Conservation (phyloP, 1,139 yeast genomes). For the Candida glucosophila region DNA sequence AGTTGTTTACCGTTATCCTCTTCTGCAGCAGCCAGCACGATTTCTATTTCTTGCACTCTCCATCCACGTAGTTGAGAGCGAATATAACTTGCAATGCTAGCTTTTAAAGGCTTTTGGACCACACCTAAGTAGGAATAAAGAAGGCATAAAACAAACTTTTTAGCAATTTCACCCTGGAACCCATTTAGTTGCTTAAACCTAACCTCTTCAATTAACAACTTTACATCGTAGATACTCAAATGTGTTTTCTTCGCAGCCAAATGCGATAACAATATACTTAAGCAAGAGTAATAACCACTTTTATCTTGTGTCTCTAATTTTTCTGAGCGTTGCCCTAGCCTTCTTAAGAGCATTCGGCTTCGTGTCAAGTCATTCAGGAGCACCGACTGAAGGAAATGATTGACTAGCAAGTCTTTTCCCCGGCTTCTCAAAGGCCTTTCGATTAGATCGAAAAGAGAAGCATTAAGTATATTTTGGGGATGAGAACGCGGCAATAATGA, state of each 20-base stretch:
- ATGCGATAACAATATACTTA: slow-evolving; percentile 7
- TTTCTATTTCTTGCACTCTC: no score
- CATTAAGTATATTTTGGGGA: slow-evolving; percentile 3
- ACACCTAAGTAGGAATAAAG: slow-evolving; percentile 2
- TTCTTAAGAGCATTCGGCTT: slow-evolving; percentile 3
- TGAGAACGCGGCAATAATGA: slow-evolving; percentile 3
- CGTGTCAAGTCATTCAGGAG: slow-evolving; percentile 3
- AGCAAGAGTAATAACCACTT: slow-evolving; percentile 10
- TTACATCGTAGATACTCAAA: slow-evolving; percentile 8
- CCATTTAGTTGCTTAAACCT: slow-evolving; percentile 1
- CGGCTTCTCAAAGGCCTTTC: no score
- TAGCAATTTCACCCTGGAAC: slow-evolving; percentile 2
- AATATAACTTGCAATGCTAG: slow-evolving; percentile 4
- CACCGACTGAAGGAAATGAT: slow-evolving; percentile 4
- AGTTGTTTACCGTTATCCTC: no score
- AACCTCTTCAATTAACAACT: slow-evolving; percentile 8
- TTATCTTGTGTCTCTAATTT: slow-evolving; percentile 2
- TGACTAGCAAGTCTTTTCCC: no score
- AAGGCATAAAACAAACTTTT: slow-evolving; percentile 2
- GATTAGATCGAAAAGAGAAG: no score
- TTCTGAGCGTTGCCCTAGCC: no score
- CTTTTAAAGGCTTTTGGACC: slow-evolving; percentile 1
- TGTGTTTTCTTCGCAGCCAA: slow-evolving; percentile 3
- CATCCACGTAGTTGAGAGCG: slow-evolving; percentile 1
- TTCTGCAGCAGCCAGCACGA: no score